Evolutionary conservation across 139 green algal species (phyloP).

Genomic region (Spirogloea muscicola): DNA sequence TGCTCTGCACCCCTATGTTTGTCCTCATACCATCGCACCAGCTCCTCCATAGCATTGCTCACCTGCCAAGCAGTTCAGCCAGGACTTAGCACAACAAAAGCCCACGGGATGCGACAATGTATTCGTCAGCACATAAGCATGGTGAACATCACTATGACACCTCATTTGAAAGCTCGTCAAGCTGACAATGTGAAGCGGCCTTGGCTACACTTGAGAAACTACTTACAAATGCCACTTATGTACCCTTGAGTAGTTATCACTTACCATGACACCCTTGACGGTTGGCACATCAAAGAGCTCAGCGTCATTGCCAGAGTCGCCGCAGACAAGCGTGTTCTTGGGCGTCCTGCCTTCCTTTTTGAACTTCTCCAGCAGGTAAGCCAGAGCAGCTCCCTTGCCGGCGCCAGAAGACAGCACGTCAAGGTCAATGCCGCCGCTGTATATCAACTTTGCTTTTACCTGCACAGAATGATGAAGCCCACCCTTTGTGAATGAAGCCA

Average conservation of each 20-base stretch:
- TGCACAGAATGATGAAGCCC: too few species aligned
- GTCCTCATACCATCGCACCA: conserved; percentile 62
- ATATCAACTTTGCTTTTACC: conserved; percentile 72
- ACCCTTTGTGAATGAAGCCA: too few species aligned
- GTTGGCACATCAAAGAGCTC: conserved; percentile 78
- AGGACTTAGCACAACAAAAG: too few species aligned
- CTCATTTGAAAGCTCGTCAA: too few species aligned
- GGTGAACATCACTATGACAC: too few species aligned
- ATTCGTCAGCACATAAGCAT: too few species aligned
- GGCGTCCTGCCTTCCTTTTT: background rate
- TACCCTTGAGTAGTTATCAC: too few species aligned
- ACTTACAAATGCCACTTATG: too few species aligned
- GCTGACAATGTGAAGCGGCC: too few species aligned
- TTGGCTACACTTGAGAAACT: too few species aligned
- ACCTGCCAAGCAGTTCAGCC: conserved; percentile 13
- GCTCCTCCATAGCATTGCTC: conserved; percentile 70
- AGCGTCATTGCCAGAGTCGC: conserved; percentile 87
- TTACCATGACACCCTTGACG: conserved; percentile 76
- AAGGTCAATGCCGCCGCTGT: conserved; percentile 73
- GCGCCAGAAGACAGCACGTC: conserved; percentile 74
- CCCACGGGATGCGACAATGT: too few species aligned
- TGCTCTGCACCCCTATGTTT: conserved; percentile 32
- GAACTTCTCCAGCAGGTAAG: conserved; percentile 70
- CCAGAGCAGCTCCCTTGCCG: conserved; percentile 80
- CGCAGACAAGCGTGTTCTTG: conserved; percentile 69